Percentiles rank a stretch among this genome's conserved stretches.
Evolutionary conservation across 331 rosid genomes (phyloP).

Genomic region (Telfairia occidentalis): DNA sequence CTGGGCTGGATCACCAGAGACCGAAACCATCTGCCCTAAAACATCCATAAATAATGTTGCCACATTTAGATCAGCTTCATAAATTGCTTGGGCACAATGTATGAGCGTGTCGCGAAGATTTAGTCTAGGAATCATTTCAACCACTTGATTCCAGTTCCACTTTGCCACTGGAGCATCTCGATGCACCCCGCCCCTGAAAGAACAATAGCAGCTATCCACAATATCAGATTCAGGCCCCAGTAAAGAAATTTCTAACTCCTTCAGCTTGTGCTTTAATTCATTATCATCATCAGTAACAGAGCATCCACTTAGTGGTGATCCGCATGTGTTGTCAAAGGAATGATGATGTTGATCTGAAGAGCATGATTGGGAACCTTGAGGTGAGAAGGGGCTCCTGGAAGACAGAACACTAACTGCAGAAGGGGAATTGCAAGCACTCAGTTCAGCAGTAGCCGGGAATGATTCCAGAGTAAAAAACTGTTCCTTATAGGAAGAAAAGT

Average conservation of each 20-base stretch:
- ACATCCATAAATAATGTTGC: slow-evolving; percentile 49
- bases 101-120: slow-evolving; percentile 41
- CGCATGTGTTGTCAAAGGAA: slow-evolving; percentile 45
- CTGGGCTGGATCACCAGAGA: slow-evolving; percentile 63
- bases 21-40: slow-evolving; percentile 69
- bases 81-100: slow-evolving; percentile 45
- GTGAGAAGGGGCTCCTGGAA: slow-evolving; percentile 51
- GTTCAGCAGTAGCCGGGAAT: slow-evolving; percentile 24
- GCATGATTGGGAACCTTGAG: slow-evolving; percentile 57
- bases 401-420: slow-evolving; percentile 64
- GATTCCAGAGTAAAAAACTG: slow-evolving; percentile 71
- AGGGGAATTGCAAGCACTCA: slow-evolving; percentile 46
- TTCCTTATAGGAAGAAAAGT: slow-evolving; percentile 37
- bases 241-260: slow-evolving; percentile 49
- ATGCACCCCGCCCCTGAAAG: slow-evolving; percentile 18
- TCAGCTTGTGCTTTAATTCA: slow-evolving; percentile 45
- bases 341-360: slow-evolving; percentile 65
- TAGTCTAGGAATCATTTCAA: slow-evolving; percentile 34
- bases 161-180: slow-evolving; percentile 16
- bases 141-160: slow-evolving; percentile 28
- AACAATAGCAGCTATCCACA: slow-evolving; percentile 38
- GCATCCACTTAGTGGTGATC: slow-evolving; percentile 62
- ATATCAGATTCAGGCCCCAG: slow-evolving; percentile 62
- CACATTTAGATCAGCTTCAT: slow-evolving; percentile 26
- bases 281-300: slow-evolving; percentile 42